Evolutionary conservation across 2,329 filamentous ascomycete genomes (phyloP).

Genomic region (Pseudogymnoascus sp.): DNA sequence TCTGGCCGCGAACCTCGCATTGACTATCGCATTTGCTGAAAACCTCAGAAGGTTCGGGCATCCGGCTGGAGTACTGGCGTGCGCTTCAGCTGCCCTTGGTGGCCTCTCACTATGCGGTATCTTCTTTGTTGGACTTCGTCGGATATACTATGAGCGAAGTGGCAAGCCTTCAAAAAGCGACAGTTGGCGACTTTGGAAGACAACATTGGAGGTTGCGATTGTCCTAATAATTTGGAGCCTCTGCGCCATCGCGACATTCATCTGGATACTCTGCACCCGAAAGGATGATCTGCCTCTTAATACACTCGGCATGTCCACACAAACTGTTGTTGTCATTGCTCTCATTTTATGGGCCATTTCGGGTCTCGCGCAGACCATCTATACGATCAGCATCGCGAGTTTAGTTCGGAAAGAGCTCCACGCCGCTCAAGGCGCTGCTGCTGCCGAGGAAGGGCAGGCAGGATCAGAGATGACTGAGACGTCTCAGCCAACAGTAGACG

Average conservation of each 20-base stretch:
- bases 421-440: neutral
- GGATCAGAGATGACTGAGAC: neutral
- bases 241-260: slow-evolving; percentile 19
- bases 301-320: slow-evolving; percentile 16
- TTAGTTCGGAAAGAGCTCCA: slow-evolving; percentile 23
- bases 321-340: slow-evolving; percentile 18
- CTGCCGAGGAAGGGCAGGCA: neutral
- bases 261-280: slow-evolving; percentile 19
- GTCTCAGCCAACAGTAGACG: slow-evolving; percentile 9
- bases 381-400: slow-evolving; percentile 23
- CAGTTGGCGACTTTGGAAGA: slow-evolving; percentile 20
- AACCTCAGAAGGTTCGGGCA: slow-evolving; percentile 14
- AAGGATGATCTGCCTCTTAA: slow-evolving; percentile 16
- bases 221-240: slow-evolving; percentile 19
- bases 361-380: slow-evolving; percentile 21
- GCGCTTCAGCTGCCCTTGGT: slow-evolving; percentile 21
- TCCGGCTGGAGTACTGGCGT: slow-evolving; percentile 16
- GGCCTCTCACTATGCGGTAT: slow-evolving; percentile 17
- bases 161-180: slow-evolving; percentile 20
- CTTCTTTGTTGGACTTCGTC: slow-evolving; percentile 19
- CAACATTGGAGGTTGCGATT: slow-evolving; percentile 23
- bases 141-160: slow-evolving; percentile 23
- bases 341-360: slow-evolving; percentile 24
- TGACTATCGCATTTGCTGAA: slow-evolving; percentile 24
- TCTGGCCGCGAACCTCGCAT: slow-evolving; percentile 20